Evolutionary conservation across 1,284 basidiomycete species (phyloP), one percentile per base, ranked within the genome.

Genomic region (Singerocomus rubriflavus): DNA sequence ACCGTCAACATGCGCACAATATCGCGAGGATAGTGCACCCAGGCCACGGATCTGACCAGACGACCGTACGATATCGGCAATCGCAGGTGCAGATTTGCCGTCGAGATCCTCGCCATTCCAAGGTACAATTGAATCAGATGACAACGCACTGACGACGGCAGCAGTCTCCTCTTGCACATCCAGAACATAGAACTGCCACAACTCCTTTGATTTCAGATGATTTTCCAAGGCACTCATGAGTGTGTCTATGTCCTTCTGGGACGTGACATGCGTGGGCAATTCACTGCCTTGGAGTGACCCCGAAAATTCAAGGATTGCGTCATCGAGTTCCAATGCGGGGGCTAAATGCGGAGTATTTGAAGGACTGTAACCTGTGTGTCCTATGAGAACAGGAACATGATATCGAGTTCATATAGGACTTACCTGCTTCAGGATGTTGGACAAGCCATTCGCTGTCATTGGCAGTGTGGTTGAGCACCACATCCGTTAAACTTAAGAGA

Each of bases 381-480:
- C n/a, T 51, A 52, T 57, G 30, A 56, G 41, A 56, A 50, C 17
- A 37, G 52, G 25, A 30, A 7, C 11, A 11, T 3, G 38, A 34
- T 27, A 12, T 13, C 26, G 33, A 17, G 37, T 32, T 27, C 26
- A 34, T 5, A 6, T 9, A 13, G 55, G 12, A 68, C 64, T 47
- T 14, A 87, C 93, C 93, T 57, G 93, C 91, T 79, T 98, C 94
- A 4, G 95, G 94, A 68, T 98, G 94, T 6, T 94, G 82, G 35
- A 82, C 67, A n/a, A 98, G 76, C 94, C 93, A 98, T 9, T 84
- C 77, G 56, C 88, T 93, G 65, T 97, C 92, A 64, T 92, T 89
- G 6, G 94, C 92, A 4, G 94, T 97, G 65, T 98, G 94, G 67
- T 98, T 98, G 53, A 96, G 79, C 14, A 98, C 95, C 39, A 98